Evolutionary conservation across 805 yeast species (phyloP).

Genomic region (Candida odintsovae): DNA sequence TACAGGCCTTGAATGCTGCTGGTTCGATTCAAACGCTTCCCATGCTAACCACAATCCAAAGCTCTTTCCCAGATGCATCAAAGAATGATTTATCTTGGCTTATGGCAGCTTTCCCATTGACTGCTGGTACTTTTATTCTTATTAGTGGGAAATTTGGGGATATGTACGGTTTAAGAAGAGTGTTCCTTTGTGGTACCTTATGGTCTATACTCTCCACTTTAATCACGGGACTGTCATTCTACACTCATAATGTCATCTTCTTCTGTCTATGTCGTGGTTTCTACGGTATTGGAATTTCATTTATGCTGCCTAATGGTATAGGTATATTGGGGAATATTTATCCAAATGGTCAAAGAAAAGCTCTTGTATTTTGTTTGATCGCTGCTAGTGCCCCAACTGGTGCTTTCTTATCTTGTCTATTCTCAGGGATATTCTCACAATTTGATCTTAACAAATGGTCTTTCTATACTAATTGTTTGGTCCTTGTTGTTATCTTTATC

Average conservation of each 20-base stretch:
- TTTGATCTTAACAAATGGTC: slow-evolving; percentile 46
- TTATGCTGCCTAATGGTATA: slow-evolving; percentile 51
- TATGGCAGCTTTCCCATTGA: slow-evolving; percentile 63
- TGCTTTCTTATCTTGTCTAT: slow-evolving; percentile 46
- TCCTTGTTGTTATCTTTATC: slow-evolving; percentile 20
- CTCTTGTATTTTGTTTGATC: slow-evolving; percentile 45
- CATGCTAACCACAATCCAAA: slow-evolving; percentile 29
- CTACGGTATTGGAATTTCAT: slow-evolving; percentile 60
- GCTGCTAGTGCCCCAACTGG: slow-evolving; percentile 62
- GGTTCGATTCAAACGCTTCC: slow-evolving; percentile 34
- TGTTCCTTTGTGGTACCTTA: slow-evolving; percentile 49
- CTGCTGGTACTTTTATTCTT: slow-evolving; percentile 68
- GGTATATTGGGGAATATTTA: slow-evolving; percentile 47
- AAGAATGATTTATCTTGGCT: slow-evolving; percentile 47
- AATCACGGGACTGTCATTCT: slow-evolving; percentile 52
- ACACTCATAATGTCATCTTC: slow-evolving; percentile 41
- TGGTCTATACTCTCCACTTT: slow-evolving; percentile 55
- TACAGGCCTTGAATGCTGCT: slow-evolving; percentile 37
- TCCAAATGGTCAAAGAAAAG: slow-evolving; percentile 42
- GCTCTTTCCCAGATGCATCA: slow-evolving; percentile 26
- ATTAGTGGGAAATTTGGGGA: slow-evolving; percentile 71
- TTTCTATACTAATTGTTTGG: slow-evolving; percentile 34
- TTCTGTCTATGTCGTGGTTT: slow-evolving; percentile 50
- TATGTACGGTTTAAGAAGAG: slow-evolving; percentile 53
- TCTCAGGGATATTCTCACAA: slow-evolving; percentile 43